Base-by-base conservation (phyloP, 352 stramenopile species). In the Elongisporangium senticosum region DNA sequence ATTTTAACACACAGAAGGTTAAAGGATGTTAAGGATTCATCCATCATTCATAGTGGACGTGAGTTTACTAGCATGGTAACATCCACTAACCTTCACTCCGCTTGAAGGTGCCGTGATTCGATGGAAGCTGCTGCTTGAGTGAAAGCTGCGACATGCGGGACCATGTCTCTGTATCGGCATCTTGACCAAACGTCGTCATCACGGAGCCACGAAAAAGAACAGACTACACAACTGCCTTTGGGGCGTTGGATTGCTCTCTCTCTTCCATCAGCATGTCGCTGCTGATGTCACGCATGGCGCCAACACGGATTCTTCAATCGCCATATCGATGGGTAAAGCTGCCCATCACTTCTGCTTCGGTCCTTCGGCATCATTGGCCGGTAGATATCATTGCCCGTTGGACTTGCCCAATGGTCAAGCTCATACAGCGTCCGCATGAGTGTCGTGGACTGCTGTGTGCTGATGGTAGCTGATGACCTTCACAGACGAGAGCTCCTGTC, bases 401-500 rank as follows among this genome's bases (percentile, higher is more conserved):
- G 8, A n/a, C n/a, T n/a, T n/a, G n/a, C n/a, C 8, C 3, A 37
- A 13, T 11, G 26, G 6, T 37, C 7, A 17, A 43, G 33, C 33
- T 43, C 33, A 43, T 4, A 43, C 3, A 43, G 11, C 33, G 10
- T 4, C 33, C 11, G 28, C 28, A 13, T 43, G 33, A 43, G 11
- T 17, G 7, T 43, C 33, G 15, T 3, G 33, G 33, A 7, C n/a
- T n/a, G n/a, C n/a, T n/a, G 33, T 43, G 8, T 43, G 33, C 33
- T 17, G 60, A 17, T 64, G 55, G 21, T 68, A 68, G 43, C 67
- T 53, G 6, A 66, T 51, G 39, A 59, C 49, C 51, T 70, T 70
- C 60, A 67, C 55, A 7, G 58, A 53, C 47, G 59, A 51, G 28
- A 69, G 40, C 13, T 67, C 63, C 8, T 23, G 53, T 15, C 53